Evolutionary conservation across 148 eudicot genomes (phyloP).

Genomic region (Vaccinium myrtillus): DNA sequence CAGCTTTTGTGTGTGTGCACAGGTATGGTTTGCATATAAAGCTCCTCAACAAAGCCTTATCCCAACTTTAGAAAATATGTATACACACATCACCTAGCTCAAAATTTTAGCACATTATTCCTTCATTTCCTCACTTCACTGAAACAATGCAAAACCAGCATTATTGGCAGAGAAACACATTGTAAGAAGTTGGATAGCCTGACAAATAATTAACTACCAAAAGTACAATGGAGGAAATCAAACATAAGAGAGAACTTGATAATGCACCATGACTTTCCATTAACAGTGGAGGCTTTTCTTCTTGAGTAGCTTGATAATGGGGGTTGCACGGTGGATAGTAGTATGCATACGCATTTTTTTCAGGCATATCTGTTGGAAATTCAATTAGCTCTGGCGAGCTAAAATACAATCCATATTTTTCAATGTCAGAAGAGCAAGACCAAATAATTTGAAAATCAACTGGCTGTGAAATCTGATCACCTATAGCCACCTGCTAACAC

Average conservation of each 20-base stretch:
- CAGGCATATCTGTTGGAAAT: conserved; percentile 76
- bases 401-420: conserved; percentile 53
- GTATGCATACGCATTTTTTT: conserved; percentile 77
- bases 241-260: not conserved
- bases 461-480: conserved; percentile 45
- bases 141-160: not conserved
- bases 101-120: not conserved
- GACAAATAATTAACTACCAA: not conserved
- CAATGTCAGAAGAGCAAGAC: conserved; percentile 70
- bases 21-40: not conserved
- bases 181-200: not conserved
- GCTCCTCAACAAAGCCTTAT: not conserved
- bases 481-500: conserved; percentile 53
- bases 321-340: conserved; percentile 87
- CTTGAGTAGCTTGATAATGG: conserved; percentile 50
- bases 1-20: not conserved
- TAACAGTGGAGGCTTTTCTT: conserved; percentile 81
- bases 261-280: conserved; percentile 80
- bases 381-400: conserved; percentile 76
- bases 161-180: conserved; percentile 1
- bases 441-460: conserved; percentile 57
- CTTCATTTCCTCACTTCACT: not conserved
- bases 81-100: not conserved
- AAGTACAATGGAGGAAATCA: not conserved
- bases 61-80: not conserved